Conservation (phyloP, 2,329 filamentous ascomycete species). For the Hypoxylon sp. region DNA sequence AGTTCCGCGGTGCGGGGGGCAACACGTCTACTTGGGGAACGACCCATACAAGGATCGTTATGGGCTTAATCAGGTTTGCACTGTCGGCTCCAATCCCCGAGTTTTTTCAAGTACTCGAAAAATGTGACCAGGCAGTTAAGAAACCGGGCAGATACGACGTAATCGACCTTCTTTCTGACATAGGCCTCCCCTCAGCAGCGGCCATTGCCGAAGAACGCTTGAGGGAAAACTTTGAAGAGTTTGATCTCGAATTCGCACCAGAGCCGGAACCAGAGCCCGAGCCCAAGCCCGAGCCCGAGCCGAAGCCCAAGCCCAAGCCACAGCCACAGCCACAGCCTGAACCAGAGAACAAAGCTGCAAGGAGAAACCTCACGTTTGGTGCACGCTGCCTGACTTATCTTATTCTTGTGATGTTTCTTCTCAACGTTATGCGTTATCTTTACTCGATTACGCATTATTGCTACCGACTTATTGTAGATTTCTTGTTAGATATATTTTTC, state of each 20-base stretch:
- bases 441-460: too few relatives aligned
- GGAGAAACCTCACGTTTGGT: too few relatives aligned
- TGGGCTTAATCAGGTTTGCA: constrained; percentile 43
- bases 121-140: constrained; percentile 54
- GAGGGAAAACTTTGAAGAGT: constrained; percentile 14
- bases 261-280: too few relatives aligned
- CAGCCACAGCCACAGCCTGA: too few relatives aligned
- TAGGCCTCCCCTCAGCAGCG: constrained; percentile 43
- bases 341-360: too few relatives aligned
- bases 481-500: too few relatives aligned
- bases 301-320: too few relatives aligned
- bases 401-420: too few relatives aligned
- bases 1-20: constrained; percentile 40
- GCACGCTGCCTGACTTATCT: too few relatives aligned
- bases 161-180: constrained; percentile 44
- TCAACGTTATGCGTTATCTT: too few relatives aligned
- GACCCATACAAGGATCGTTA: constrained; percentile 43
- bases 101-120: constrained; percentile 37
- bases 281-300: too few relatives aligned
- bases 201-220: constrained; percentile 40
- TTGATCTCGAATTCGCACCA: constrained; percentile 23
- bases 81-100: constrained; percentile 24
- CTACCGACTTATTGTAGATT: too few relatives aligned
- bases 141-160: constrained; percentile 55
- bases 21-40: constrained; percentile 36